Base-by-base conservation (phyloP, 805 yeast genomes). In the Ogataea pignaliae region DNA sequence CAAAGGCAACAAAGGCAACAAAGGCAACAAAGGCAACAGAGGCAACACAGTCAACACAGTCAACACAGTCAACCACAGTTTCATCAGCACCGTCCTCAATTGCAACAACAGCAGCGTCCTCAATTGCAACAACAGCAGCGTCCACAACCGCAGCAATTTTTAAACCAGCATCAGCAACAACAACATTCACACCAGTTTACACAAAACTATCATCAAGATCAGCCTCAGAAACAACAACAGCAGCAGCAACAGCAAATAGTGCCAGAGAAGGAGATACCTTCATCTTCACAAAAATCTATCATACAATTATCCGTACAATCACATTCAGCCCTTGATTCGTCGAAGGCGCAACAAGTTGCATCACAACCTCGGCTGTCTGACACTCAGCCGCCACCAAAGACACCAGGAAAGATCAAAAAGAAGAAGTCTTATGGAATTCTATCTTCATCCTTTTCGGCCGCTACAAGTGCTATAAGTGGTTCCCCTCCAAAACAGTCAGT, bases 391-490 rank as follows among this genome's bases (percentile, higher is more conserved):
- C 37, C 14, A 10, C 48, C 44, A 37, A 44, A 18, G 13, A 39
- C 46, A 10, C 39, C 45, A 6, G 33, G 28, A 14, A 46, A 46
- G 10, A 3, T 35, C 12, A 32, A 30, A 11, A 46, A 40, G 37
- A 43, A 46, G 33, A 46, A 44, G 40, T 39, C 52, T 15, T 42
- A 42, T 29, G 44, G 42, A 3, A 37, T 44, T 2, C 7, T 45
- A 12, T 39, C 44, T 3, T 29, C 35, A 5, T 21, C 26, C 7
- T 21, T 21, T 21, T 21, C 26, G 4, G 26, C 26, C 4, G 26
- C 7, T 7, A 7, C 26, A 21, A 21, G 7, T 21, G 26, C 7
- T 21, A 21, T 7, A 21, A 21, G 26, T 21, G 7, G 7, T 26
- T 21, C 39, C 13, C 29, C 37, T 29, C 12, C 12, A 14, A 10